Evolutionary conservation across 2,329 filamentous ascomycete genomes (phyloP).

Genomic region (Colletotrichum sp.): DNA sequence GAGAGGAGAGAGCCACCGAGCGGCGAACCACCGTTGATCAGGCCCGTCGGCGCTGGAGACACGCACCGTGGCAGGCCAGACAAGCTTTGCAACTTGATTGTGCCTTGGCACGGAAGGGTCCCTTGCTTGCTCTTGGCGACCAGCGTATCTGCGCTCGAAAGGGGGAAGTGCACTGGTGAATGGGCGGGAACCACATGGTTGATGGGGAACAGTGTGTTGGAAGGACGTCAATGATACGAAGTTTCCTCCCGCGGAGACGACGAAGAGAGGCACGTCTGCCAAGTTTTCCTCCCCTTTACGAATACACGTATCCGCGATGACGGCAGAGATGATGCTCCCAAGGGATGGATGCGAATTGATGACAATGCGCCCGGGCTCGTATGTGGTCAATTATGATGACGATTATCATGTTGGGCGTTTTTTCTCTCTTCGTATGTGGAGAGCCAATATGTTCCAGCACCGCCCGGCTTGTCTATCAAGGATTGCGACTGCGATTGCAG

Average conservation of each 20-base stretch:
- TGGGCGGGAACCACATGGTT: background rate
- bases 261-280: background rate
- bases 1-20: background rate
- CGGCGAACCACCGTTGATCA: background rate
- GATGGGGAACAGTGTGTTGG: background rate
- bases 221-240: background rate
- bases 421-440: background rate
- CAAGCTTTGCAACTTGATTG: slow-evolving; percentile 18
- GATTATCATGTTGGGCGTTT: background rate
- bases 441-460: background rate
- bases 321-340: background rate
- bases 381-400: background rate
- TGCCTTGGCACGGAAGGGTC: slow-evolving; percentile 9
- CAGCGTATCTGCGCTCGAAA: background rate
- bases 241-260: background rate
- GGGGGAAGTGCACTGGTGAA: background rate
- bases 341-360: background rate
- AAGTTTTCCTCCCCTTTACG: background rate
- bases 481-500: background rate
- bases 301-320: slow-evolving; percentile 3
- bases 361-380: background rate
- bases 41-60: background rate
- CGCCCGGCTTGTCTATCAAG: background rate
- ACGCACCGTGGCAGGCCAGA: background rate
- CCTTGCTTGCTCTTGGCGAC: slow-evolving; percentile 7